phyloP scores from a whole-genome alignment of 2,329 filamentous ascomycete genomes.

The Intubia oerlemansii region DNA sequence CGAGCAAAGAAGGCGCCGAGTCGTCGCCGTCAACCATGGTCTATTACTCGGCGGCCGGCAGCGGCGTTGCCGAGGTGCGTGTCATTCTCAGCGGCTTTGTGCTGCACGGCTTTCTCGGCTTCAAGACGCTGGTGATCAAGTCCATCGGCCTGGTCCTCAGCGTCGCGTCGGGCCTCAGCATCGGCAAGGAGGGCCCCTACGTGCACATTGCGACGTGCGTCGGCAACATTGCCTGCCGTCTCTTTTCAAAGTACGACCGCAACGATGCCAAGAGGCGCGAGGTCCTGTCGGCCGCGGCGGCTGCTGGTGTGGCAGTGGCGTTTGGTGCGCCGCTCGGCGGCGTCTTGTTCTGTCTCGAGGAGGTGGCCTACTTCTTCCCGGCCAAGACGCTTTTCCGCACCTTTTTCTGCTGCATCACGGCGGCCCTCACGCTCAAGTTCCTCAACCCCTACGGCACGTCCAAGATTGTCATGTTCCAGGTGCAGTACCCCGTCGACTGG shows the following conservation, averaged over 20 bases:
- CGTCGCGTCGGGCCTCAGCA: slow-evolving; percentile 76
- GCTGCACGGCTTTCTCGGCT: slow-evolving; percentile 79
- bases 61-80: slow-evolving; percentile 89
- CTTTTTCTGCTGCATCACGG: slow-evolving; percentile 94
- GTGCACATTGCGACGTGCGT: slow-evolving; percentile 95
- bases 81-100: slow-evolving; percentile 98
- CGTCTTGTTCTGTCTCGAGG: slow-evolving; percentile 81
- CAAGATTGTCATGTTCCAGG: slow-evolving; percentile 93
- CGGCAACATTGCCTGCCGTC: slow-evolving; percentile 80
- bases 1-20: not conserved
- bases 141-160: slow-evolving; percentile 65
- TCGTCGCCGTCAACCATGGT: slow-evolving; percentile 40
- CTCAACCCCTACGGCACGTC: slow-evolving; percentile 88
- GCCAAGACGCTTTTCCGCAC: slow-evolving; percentile 93
- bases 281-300: slow-evolving; percentile 78
- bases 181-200: slow-evolving; percentile 88
- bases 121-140: slow-evolving; percentile 75
- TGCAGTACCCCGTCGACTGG: slow-evolving; percentile 82
- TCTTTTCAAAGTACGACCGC: slow-evolving; percentile 84
- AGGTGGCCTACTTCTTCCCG: slow-evolving; percentile 93
- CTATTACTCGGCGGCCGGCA: slow-evolving; percentile 90
- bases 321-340: slow-evolving; percentile 79
- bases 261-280: slow-evolving; percentile 92
- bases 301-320: slow-evolving; percentile 79
- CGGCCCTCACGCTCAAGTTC: slow-evolving; percentile 80